phyloP scores from a whole-genome alignment of 2,329 filamentous ascomycete genomes.

The Hypoxylon sp. region DNA sequence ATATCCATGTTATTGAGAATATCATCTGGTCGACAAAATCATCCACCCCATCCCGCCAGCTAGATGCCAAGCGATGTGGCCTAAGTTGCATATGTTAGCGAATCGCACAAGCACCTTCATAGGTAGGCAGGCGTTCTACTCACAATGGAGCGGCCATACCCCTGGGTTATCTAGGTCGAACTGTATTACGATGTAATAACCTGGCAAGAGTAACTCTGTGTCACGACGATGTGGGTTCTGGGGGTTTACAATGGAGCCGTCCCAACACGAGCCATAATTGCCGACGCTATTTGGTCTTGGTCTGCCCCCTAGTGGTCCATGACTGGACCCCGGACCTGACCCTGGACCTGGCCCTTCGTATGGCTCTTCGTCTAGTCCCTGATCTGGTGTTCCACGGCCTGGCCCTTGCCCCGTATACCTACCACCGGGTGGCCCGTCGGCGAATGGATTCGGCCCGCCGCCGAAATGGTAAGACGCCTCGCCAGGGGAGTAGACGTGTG shows the following conservation, averaged over 20 bases:
- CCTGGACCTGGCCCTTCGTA: neutral
- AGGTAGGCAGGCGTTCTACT: slow-evolving; percentile 3
- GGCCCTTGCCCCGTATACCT: slow-evolving; percentile 4
- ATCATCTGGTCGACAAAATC: slow-evolving; percentile 45
- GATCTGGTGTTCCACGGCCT: too few relatives aligned
- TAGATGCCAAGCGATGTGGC: slow-evolving; percentile 53
- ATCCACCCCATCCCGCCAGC: slow-evolving; percentile 45
- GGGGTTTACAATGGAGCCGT: slow-evolving; percentile 45
- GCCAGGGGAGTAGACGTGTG: slow-evolving; percentile 24
- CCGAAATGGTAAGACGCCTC: slow-evolving; percentile 28
- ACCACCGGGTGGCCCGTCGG: neutral
- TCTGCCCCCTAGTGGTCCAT: neutral
- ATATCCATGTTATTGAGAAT: slow-evolving; percentile 37
- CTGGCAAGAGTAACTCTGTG: slow-evolving; percentile 50
- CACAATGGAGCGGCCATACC: slow-evolving; percentile 50
- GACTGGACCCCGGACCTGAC: neutral
- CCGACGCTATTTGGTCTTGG: slow-evolving; percentile 18
- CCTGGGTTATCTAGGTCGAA: slow-evolving; percentile 54
- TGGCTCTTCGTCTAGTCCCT: neutral
- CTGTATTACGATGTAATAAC: slow-evolving; percentile 51
- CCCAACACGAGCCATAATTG: slow-evolving; percentile 39
- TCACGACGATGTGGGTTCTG: slow-evolving; percentile 55
- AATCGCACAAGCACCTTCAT: neutral
- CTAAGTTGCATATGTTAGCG: slow-evolving; percentile 23
- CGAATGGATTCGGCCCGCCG: neutral